Evolutionary conservation across 257 asterid species (phyloP).

Genomic region (Salvia rosmarinus): DNA sequence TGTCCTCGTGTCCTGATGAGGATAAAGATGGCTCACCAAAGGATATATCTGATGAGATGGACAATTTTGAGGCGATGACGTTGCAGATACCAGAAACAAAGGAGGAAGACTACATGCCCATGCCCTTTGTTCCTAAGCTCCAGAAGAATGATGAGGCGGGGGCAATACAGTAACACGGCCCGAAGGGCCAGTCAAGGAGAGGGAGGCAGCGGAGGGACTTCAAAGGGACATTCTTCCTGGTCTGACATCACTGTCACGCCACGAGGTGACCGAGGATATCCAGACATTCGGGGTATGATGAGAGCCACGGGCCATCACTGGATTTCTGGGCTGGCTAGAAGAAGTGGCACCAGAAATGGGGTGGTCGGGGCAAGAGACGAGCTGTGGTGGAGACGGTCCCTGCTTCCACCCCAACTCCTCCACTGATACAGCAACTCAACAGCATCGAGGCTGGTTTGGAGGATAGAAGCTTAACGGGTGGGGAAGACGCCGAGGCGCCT

Average conservation of each 20-base stretch:
- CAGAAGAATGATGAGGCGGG: conserved; percentile 52
- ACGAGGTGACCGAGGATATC: conserved; percentile 90
- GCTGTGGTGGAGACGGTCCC: conserved; percentile 53
- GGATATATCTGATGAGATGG: conserved; percentile 53
- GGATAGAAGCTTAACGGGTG: conserved; percentile 91
- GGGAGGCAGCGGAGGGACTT: conserved; percentile 95
- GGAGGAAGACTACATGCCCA: conserved; percentile 86
- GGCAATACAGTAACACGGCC: conserved; percentile 39
- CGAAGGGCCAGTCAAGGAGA: conserved; percentile 88
- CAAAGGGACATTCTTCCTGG: conserved; percentile 97
- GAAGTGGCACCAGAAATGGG: conserved; percentile 68
- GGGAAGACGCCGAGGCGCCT: conserved; percentile 99
- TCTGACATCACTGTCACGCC: conserved; percentile 70
- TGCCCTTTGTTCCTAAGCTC: conserved; percentile 60
- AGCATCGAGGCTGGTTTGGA: conserved; percentile 67
- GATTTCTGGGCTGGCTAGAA: conserved; percentile 65
- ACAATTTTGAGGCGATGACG: conserved; percentile 86
- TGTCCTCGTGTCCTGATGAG: conserved; percentile 44
- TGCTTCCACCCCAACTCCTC: conserved; percentile 38
- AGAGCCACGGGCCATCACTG: conserved; percentile 85
- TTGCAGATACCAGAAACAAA: conserved; percentile 62
- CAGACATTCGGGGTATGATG: conserved; percentile 95
- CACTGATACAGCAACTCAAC: conserved; percentile 52
- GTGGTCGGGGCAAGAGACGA: conserved; percentile 68
- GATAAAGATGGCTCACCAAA: conserved; percentile 27